Evolutionary conservation across 2,329 filamentous ascomycete genomes (phyloP).

Genomic region (Delphinella strobiligena): DNA sequence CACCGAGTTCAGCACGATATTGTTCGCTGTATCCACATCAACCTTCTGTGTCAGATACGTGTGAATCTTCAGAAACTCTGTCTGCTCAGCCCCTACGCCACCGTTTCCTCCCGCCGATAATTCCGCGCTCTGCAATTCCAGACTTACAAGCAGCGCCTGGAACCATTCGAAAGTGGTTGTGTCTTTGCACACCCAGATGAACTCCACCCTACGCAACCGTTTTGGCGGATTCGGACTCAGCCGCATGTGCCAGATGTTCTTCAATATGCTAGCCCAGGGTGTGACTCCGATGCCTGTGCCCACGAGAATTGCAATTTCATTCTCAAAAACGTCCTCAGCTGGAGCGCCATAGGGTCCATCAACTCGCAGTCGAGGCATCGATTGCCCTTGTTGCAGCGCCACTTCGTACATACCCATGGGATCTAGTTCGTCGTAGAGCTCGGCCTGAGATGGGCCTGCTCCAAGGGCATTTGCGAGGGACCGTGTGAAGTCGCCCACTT

Average conservation of each 20-base stretch:
- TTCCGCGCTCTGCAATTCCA: constrained; percentile 72
- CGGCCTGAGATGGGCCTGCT: constrained; percentile 73
- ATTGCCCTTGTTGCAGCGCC: constrained; percentile 80
- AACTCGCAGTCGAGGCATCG: constrained; percentile 80
- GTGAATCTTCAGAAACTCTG: constrained; percentile 91
- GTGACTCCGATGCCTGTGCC: constrained; percentile 82
- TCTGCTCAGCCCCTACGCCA: constrained; percentile 51
- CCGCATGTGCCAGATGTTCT: constrained; percentile 97
- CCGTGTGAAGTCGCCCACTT: constrained; percentile 92
- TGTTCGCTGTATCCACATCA: constrained; percentile 83
- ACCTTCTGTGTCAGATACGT: constrained; percentile 93
- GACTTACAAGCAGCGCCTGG: constrained; percentile 79
- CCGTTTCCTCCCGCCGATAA: constrained; percentile 40
- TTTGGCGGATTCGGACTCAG: constrained; percentile 79
- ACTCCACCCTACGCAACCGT: constrained; percentile 87
- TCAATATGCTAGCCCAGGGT: constrained; percentile 76
- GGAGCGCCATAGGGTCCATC: constrained; percentile 95
- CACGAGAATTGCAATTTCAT: constrained; percentile 76
- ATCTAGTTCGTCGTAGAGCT: constrained; percentile 82
- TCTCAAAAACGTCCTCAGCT: constrained; percentile 92
- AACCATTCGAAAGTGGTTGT: constrained; percentile 98
- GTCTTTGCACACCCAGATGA: constrained; percentile 97
- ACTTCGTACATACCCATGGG: constrained; percentile 97
- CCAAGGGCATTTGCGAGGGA: constrained; percentile 94
- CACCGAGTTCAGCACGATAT: constrained; percentile 93